Base-by-base conservation (phyloP, 2,329 filamentous ascomycete species). In the Calycina herbarum region DNA sequence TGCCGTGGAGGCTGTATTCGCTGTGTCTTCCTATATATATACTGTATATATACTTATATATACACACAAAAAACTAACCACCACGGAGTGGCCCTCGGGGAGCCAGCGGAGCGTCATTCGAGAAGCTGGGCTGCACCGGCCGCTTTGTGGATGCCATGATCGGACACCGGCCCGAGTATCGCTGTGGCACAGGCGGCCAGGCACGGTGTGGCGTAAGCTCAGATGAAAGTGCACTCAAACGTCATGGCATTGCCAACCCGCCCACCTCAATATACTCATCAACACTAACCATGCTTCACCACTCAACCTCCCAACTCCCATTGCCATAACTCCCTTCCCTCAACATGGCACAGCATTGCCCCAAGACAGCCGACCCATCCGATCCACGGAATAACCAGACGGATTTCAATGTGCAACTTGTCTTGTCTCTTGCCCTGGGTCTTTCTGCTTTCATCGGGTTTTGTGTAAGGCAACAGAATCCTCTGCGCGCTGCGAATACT, bases 381-480 rank as follows among this genome's bases (percentile, higher is more conserved):
- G 64, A 74, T 65, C 74, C 74, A 40, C 62, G 54, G 6, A 71
- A 71, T 20, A 65, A 66, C 35, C 69, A 73, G 62, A 71, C 67
- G 20, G 67, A 75, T 62, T 72, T 73, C 51, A 70, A 70, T 35
- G 85, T 89, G 63, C 92, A 96, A 79, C 84, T 93, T 61, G 83
- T 88, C 66, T 82, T 96, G 72, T 94, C 92, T 7, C 76, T 91
- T 54, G 79, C 84, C 5, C 81, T 96, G 42, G 93, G 92, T 38
- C 69, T 90, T 56, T 82, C 84, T 5, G 91, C 91, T 38, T 92
- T 95, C 73, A 68, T 93, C 38, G 82, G 86, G 24, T 96, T 96
- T 72, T 95, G 92, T 76, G 87, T 92, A 80, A 72, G 86, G 15
- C 20, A 24, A 11, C 45, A 10, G 20, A 45, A 24, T 27, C 13